Percentiles rank a stretch among this genome's conserved stretches.
Evolutionary conservation across 129 eudicot genomes (phyloP).

Genomic region (Rutidosis leptorrhynchoides): DNA sequence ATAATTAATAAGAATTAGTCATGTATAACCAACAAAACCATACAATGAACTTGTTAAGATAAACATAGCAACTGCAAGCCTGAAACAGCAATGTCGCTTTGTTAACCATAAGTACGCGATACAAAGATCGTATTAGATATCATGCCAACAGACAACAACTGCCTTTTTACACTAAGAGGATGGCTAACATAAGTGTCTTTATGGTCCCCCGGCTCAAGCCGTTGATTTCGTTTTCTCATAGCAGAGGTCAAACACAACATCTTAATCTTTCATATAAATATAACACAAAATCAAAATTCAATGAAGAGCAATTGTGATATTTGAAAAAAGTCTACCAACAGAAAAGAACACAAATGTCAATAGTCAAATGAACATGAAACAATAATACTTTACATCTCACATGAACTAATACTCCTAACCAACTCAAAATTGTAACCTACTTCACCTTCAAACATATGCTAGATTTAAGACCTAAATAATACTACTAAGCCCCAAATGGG

Average conservation of each 20-base stretch:
- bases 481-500: constrained; percentile 31
- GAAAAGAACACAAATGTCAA: constrained; percentile 24
- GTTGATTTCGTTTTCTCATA: not conserved
- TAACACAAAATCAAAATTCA: constrained; percentile 2
- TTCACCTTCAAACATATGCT: constrained; percentile 30
- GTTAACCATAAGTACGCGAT: not conserved
- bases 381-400: constrained; percentile 41
- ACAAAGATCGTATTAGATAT: constrained; percentile 14
- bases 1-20: not conserved
- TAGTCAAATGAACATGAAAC: constrained; percentile 12
- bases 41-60: not conserved
- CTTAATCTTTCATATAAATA: too few species aligned
- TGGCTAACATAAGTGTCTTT: not conserved
- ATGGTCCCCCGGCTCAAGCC: not conserved
- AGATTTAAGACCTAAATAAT: constrained; percentile 35
- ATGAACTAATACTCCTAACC: constrained; percentile 35
- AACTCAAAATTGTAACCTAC: constrained; percentile 39
- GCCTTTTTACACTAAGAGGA: not conserved
- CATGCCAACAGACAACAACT: constrained; percentile 11
- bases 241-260: not conserved
- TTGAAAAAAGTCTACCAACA: not conserved
- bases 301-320: not conserved
- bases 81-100: not conserved
- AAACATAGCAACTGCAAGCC: constrained; percentile 4
- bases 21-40: not conserved